Percentiles rank a stretch among this genome's conserved stretches.
Conservation (phyloP, 768 basidiomycete genomes). For the Lactarius psammicola region DNA sequence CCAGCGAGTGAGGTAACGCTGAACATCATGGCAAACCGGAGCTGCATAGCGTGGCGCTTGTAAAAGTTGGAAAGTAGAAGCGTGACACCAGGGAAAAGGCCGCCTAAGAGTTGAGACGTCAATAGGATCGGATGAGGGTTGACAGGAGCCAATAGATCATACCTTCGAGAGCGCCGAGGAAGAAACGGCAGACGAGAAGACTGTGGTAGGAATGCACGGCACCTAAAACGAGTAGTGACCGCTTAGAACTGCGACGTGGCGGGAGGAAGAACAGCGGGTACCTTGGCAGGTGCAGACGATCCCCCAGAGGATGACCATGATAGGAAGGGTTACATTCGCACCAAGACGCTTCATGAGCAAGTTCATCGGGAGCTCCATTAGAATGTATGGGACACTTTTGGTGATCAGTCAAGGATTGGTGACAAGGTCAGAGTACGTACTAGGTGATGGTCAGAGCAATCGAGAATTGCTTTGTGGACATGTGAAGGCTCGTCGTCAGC, state of each 20-base stretch:
- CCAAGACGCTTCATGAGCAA: conserved; percentile 42
- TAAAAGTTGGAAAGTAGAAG: conserved; percentile 35
- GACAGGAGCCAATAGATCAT: conserved; percentile 19
- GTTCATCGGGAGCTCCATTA: conserved; percentile 33
- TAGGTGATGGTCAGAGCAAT: conserved; percentile 23
- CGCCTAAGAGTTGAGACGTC: conserved; percentile 19
- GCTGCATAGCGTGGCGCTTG: conserved; percentile 31
- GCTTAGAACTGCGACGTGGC: neutral
- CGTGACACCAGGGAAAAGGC: conserved; percentile 46
- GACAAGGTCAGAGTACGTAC: neutral
- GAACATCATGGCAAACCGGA: conserved; percentile 44
- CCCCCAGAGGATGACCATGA: conserved; percentile 65
- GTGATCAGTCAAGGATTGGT: conserved; percentile 25
- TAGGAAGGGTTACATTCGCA: conserved; percentile 58
- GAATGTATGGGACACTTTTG: conserved; percentile 32
- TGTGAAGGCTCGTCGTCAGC: conserved; percentile 33
- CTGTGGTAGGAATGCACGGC: conserved; percentile 52
- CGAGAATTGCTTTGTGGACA: conserved; percentile 24
- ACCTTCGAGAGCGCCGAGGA: conserved; percentile 59
- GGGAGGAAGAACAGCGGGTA: conserved; percentile 25
- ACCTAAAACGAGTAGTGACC: conserved; percentile 34
- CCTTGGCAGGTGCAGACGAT: conserved; percentile 60
- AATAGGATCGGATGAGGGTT: neutral
- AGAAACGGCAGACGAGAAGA: conserved; percentile 48
- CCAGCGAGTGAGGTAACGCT: conserved; percentile 48